phyloP scores from a whole-genome alignment of 1,139 yeast species.

The Saccharomyces pastorianus region DNA sequence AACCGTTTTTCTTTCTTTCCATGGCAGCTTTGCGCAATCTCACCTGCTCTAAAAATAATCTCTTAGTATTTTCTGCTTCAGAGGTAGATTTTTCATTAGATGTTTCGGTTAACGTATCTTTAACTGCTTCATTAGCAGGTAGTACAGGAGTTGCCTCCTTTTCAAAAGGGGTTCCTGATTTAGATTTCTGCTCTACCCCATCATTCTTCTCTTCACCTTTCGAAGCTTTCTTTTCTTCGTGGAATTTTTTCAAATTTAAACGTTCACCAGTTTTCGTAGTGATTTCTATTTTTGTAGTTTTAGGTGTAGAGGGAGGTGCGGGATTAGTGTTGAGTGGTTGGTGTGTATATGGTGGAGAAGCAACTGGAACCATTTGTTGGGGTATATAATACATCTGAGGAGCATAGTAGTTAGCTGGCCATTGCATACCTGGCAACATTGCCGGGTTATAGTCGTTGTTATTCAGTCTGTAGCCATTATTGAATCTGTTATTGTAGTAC shows the following conservation, averaged over 20 bases:
- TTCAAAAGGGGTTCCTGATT: constrained; percentile 8
- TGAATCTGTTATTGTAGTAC: constrained; percentile 1
- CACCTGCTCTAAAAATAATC: constrained; percentile 22
- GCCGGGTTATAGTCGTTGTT: constrained; percentile 3
- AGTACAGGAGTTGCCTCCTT: constrained; percentile 4
- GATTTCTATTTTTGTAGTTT: constrained; percentile 26
- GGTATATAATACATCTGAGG: constrained; percentile 23
- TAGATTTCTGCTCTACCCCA: background rate
- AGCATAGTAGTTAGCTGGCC: constrained; percentile 20
- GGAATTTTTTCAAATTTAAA: constrained; percentile 25
- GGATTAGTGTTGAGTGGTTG: constrained; percentile 5
- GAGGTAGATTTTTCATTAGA: background rate
- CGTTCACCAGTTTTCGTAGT: constrained; percentile 31
- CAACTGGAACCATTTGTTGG: constrained; percentile 13
- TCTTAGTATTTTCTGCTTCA: constrained; percentile 14
- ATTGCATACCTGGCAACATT: constrained; percentile 10
- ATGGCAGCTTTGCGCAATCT: constrained; percentile 22
- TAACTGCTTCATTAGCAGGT: background rate
- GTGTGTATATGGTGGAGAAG: constrained; percentile 6
- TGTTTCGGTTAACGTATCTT: background rate
- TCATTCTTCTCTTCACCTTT: background rate
- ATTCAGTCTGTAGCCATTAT: constrained; percentile 4
- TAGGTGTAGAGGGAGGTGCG: constrained; percentile 12
- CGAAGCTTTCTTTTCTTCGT: constrained; percentile 12
- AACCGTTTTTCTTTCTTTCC: constrained; percentile 20